Base-by-base conservation (phyloP, 768 basidiomycete genomes). In the Pseudohyphozyma bogoriensis region DNA sequence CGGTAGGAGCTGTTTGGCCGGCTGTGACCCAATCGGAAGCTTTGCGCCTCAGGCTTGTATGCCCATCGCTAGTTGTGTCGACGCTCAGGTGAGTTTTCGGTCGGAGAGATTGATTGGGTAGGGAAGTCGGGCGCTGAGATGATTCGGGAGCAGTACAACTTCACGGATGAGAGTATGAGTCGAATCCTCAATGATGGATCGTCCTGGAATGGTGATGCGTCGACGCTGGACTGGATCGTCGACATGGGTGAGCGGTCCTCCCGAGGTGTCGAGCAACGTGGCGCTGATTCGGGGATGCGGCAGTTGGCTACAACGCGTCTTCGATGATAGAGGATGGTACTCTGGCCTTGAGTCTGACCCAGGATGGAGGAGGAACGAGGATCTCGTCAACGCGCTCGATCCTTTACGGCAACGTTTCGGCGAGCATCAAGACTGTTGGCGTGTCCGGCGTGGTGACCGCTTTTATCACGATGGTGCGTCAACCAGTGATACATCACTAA, bases 331-430 rank as follows among this genome's bases (percentile, higher is more conserved):
- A 18, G 13, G 20, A 50, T 4, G n/a, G 36, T n/a, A 20, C 33
- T 20, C 28, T 62, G 15, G 54, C 60, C 3, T 55, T 66, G 22
- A 51, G 33, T 32, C 29, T 62, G 13, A 44, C 44, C 3, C 22
- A 55, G 18, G 42, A 53, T 7, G 29, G 57, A 15, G 67, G 69
- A 29, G 74, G 74, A 0, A 74, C 72, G 2, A 67, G 64, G 45
- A 62, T 74, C 57, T 69, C 70, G 2, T 71, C 70, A 0, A 73
- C 74, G 0, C 60, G 70, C 1, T 73, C 73, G 26, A 51, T 73
- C 12, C 66, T 69, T 26, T 73, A 73, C 60, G 74, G 73, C 15
- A 65, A 64, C 18, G 71, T 73, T 36, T 64, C 65, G 1, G 60
- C 55, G 28, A 52, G 56, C 26, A 68, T 66, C n/a, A 58, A 71